Conservation (phyloP, 495 filamentous ascomycete genomes). For the Penicillium salamii region DNA sequence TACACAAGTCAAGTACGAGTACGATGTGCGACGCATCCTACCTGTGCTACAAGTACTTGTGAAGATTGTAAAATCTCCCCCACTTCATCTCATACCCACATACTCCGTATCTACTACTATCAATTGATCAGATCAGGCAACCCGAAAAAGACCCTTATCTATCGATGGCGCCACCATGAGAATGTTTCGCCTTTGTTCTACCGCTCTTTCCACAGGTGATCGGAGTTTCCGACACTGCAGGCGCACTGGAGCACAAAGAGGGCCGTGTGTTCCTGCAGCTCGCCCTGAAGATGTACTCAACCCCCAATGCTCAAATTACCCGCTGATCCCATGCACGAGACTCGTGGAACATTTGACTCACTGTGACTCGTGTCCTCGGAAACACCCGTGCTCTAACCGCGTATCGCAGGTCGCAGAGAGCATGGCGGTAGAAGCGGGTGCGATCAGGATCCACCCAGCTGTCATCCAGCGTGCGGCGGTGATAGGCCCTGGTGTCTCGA, state of each 20-base stretch:
- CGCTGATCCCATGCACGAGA: background rate
- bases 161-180: too few species aligned
- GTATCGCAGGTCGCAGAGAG: too few species aligned
- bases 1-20: background rate
- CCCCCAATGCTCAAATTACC: background rate
- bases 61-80: too few species aligned
- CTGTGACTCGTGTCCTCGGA: constrained; percentile 6
- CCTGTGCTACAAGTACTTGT: too few species aligned
- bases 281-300: background rate
- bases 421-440: constrained; percentile 13
- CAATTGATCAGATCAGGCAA: too few species aligned
- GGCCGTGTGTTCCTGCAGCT: background rate
- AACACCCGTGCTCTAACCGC: constrained; percentile 6
- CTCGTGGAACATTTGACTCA: background rate
- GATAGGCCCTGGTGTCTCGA: constrained; percentile 7
- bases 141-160: too few species aligned
- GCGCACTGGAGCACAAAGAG: background rate
- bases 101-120: too few species aligned
- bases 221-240: background rate
- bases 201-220: too few species aligned
- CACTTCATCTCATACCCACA: too few species aligned
- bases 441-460: background rate
- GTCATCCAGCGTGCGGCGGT: constrained; percentile 7
- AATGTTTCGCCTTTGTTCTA: too few species aligned
- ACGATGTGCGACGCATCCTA: too few species aligned